Evolutionary conservation across 148 eudicot genomes (phyloP).

Genomic region (Silene conica): DNA sequence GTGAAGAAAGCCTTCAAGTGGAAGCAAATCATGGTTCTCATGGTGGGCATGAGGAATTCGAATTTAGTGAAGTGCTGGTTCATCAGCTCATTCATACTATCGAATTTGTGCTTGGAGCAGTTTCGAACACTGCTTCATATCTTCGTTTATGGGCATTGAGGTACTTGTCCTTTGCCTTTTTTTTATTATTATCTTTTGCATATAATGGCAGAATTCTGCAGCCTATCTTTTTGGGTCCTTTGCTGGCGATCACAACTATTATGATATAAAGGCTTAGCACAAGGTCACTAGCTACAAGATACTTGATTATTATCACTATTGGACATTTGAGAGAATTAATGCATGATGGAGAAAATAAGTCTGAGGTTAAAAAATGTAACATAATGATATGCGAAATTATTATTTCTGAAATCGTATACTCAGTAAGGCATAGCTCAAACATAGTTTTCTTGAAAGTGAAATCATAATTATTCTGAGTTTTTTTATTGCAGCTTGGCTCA

Average conservation of each 20-base stretch:
- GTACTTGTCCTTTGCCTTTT: slow-evolving; percentile 27
- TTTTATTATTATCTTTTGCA: not conserved
- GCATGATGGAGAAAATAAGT: not conserved
- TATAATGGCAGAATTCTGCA: not conserved
- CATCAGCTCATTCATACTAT: slow-evolving; percentile 97
- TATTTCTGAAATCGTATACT: not conserved
- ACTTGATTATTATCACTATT: not conserved
- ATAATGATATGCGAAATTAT: not conserved
- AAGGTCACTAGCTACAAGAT: not conserved
- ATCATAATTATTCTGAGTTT: slow-evolving; percentile 2
- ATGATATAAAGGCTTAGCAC: not conserved
- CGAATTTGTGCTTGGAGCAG: slow-evolving; percentile 97
- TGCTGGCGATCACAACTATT: not conserved
- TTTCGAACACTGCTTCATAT: slow-evolving; percentile 96
- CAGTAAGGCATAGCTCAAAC: not conserved
- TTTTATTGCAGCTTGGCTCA: slow-evolving; percentile 63
- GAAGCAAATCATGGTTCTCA: slow-evolving; percentile 59
- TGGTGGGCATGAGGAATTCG: slow-evolving; percentile 88
- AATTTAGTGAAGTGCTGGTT: slow-evolving; percentile 90
- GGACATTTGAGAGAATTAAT: not conserved
- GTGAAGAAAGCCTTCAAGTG: slow-evolving; percentile 53
- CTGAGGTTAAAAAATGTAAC: not conserved
- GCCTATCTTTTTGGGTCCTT: not conserved
- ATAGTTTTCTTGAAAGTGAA: not conserved
- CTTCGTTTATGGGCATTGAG: slow-evolving; percentile 98